Evolutionary conservation across 768 basidiomycete species (phyloP), one percentile per base, ranked within the genome.

Genomic region (Kwoniella sp.): DNA sequence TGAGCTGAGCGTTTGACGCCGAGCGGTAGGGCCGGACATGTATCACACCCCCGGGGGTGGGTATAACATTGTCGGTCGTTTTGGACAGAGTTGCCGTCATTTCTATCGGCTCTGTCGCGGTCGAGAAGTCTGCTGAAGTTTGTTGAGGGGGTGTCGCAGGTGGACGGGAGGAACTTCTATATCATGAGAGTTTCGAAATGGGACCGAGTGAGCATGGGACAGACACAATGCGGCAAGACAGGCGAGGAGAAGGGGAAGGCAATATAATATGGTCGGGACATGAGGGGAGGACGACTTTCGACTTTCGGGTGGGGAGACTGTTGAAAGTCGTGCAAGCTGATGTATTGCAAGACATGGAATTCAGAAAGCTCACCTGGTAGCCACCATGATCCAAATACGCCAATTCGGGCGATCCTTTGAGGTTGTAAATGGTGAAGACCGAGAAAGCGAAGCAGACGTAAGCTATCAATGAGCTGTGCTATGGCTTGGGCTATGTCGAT

Each of bases 1-100:
- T 87, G 13, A 93, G 83, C 74, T 88, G 90, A 81, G 89, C 91
- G 29, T 88, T 87, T 13, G 85, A 83, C 70, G 84, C 86, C 55
- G 91, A 89, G 4, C 89, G 87, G 80, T 78, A 82, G 0, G 82
- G 82, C 59, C 81, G 72, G 12, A 83, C 78, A 4, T 54, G 65
- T 11, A 77, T 60, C 15, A 64, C 55, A 11, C 75, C 75, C 0
- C 66, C 69, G 1, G 75, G 72, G 0, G 70, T 74, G 12, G 67
- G 51, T n/a, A 77, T 70, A 38, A 65, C 37, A 17, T 55, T 70
- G 15, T 73, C 63, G n/a, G 64, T 28, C 17, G n/a, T 54, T 28
- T 62, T 64, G 1, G 72, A 72, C 13, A 76, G 58, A 1, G 55
- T 65, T 11, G 74, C 61, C 0, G 65, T 71, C 72, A 73, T 76